phyloP scores from a whole-genome alignment of 768 basidiomycete species.

The Pulveroboletus sp. region DNA sequence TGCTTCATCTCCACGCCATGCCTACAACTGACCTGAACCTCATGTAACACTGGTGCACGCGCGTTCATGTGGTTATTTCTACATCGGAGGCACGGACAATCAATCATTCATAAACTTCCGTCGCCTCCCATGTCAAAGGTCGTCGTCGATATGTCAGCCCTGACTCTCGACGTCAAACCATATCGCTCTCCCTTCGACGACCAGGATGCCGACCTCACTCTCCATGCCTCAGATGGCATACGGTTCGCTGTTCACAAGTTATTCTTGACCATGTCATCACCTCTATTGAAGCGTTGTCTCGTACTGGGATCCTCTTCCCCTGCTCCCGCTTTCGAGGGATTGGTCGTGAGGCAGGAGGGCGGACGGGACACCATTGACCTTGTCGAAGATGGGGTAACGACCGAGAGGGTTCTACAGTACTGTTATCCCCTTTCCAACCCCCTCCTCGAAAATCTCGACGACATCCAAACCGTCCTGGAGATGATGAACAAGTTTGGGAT shows the following conservation, averaged over 20 bases:
- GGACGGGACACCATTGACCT: conserved; percentile 28
- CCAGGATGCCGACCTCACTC: conserved; percentile 37
- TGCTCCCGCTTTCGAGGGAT: conserved; percentile 24
- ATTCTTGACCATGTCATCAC: conserved; percentile 39
- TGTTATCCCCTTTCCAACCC: conserved; percentile 37
- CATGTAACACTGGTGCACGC: conserved; percentile 18
- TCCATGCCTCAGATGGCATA: conserved; percentile 39
- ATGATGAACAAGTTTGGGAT: conserved; percentile 39
- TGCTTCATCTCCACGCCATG: conserved; percentile 22
- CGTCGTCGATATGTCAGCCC: conserved; percentile 22
- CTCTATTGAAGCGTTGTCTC: conserved; percentile 35
- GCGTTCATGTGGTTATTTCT: conserved; percentile 25
- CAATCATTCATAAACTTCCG: conserved; percentile 12
- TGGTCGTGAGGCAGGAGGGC: conserved; percentile 20
- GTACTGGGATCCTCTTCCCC: conserved; percentile 25
- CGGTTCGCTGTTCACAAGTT: conserved; percentile 42
- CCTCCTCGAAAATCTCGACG: conserved; percentile 29
- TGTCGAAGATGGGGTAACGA: conserved; percentile 29
- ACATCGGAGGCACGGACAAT: conserved; percentile 16
- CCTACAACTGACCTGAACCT: conserved; percentile 27
- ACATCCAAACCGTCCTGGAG: conserved; percentile 32
- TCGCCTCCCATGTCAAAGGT: conserved; percentile 26
- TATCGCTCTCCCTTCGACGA: conserved; percentile 37
- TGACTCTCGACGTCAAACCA: conserved; percentile 25
- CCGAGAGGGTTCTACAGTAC: conserved; percentile 32